Base-by-base conservation (phyloP, 2,329 filamentous ascomycete species). In the Fusarium sterilihyphosum region DNA sequence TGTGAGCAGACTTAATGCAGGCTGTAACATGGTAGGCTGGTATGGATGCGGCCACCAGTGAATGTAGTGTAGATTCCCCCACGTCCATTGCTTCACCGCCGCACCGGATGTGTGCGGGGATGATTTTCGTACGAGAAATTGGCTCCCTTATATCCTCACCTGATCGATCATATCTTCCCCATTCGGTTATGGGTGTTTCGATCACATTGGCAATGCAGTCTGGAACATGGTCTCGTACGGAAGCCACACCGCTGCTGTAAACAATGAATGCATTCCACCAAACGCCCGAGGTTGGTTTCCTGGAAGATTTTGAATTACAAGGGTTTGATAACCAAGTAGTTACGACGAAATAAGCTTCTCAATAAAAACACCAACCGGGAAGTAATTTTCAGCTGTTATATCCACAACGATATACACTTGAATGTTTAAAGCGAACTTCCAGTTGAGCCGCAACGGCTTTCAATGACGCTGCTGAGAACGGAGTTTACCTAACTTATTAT, bases 21-120 rank as follows among this genome's bases (percentile, higher is more conserved):
- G 37, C 65, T 63, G 64, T 65, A 59, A 64, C 70, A 65, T 53
- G 70, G 46, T 47, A 63, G 35, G 61, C 70, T 78, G 73, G 73
- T 73, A 77, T 77, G 74, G 62, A 65, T 76, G 65, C 67, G 65
- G 71, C 57, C 69, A 57, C 50, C 35, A 53, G 67, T 50, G 35
- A 60, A 65, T 58, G 47, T 40, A 53, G 40, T 46, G 46, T 44
- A 64, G 49, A 67, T 40, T 52, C 57, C 72, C 69, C 72, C 73
- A 70, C 69, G 69, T 60, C 54, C 49, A 70, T 26, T 49, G 38
- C 69, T 74, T 74, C 73, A 74, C 73, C 73, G 73, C 73, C 58
- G 73, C 41, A 56, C 61, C 35, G 20, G 29, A 69, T 44, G 43
- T 38, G 52, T 72, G 71, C 52, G 71, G 71, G 61, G 67, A 67